Conservation (phyloP, 1,139 yeast genomes). For the Taphrina wiesneri region DNA sequence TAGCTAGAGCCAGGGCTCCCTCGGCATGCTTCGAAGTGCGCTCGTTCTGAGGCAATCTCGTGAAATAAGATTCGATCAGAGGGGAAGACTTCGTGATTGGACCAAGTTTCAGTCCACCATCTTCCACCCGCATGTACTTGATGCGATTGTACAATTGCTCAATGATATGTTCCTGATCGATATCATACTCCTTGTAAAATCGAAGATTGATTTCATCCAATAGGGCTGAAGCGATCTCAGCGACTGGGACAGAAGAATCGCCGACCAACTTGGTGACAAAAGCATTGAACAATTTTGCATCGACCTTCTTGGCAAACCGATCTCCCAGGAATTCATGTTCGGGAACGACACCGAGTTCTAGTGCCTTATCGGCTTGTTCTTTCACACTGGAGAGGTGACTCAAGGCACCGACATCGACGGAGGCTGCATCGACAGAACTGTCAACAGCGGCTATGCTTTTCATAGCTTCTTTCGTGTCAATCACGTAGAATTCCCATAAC, state of each 20-base stretch:
- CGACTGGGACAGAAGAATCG: constrained; percentile 47
- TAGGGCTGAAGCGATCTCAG: constrained; percentile 46
- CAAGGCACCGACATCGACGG: background rate
- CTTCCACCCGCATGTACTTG: constrained; percentile 71
- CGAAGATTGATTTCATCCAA: constrained; percentile 80
- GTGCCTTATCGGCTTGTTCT: constrained; percentile 29
- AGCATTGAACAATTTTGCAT: constrained; percentile 55
- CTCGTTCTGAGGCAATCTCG: constrained; percentile 54
- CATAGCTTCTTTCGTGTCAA: constrained; percentile 53
- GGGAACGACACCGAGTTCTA: constrained; percentile 18
- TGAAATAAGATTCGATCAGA: constrained; percentile 82
- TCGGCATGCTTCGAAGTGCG: constrained; percentile 53
- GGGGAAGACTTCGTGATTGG: constrained; percentile 59
- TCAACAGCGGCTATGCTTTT: constrained; percentile 10
- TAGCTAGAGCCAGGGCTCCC: constrained; percentile 69
- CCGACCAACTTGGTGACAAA: constrained; percentile 49
- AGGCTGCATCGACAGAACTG: background rate
- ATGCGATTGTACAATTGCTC: constrained; percentile 73
- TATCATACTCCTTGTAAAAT: constrained; percentile 72
- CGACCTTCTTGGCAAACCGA: constrained; percentile 59
- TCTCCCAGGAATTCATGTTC: constrained; percentile 48
- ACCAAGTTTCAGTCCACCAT: constrained; percentile 78
- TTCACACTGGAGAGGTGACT: constrained; percentile 12
- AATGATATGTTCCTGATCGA: constrained; percentile 64
- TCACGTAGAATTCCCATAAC: constrained; percentile 86